Evolutionary conservation across 2,329 filamentous ascomycete genomes (phyloP).

Genomic region (Hymenoscyphus scutula): DNA sequence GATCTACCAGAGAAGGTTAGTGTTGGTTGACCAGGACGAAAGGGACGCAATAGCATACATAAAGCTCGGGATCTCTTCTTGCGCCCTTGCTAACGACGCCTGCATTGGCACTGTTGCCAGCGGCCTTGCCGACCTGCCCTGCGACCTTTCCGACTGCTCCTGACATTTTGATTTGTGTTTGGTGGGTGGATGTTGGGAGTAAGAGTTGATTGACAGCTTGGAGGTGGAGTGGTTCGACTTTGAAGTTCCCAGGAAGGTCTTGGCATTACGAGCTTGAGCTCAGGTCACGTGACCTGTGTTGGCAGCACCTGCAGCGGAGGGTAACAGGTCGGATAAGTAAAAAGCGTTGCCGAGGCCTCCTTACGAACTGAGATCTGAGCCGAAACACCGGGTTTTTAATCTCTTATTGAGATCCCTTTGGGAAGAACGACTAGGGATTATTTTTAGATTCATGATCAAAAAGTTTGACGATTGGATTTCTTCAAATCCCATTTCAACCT

Average conservation of each 20-base stretch:
- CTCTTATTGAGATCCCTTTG: too few relatives aligned
- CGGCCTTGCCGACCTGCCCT: constrained; percentile 36
- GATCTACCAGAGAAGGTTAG: constrained; percentile 55
- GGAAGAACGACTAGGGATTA: too few relatives aligned
- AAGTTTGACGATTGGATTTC: too few relatives aligned
- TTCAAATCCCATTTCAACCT: too few relatives aligned
- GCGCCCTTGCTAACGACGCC: constrained; percentile 57
- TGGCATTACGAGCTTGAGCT: not conserved
- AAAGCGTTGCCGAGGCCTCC: too few relatives aligned
- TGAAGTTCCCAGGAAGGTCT: constrained; percentile 12
- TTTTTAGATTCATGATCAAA: too few relatives aligned
- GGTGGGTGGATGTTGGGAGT: constrained; percentile 13
- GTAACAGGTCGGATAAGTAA: too few relatives aligned
- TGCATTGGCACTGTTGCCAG: constrained; percentile 40
- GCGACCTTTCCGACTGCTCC: constrained; percentile 35
- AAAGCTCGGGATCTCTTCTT: constrained; percentile 71
- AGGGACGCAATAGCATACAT: constrained; percentile 51
- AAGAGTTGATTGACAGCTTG: constrained; percentile 7
- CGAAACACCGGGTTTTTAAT: too few relatives aligned
- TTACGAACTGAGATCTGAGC: too few relatives aligned
- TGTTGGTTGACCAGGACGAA: constrained; percentile 8
- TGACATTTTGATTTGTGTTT: constrained; percentile 30
- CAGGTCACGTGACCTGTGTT: not conserved
- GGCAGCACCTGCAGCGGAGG: too few relatives aligned
- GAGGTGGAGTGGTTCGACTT: constrained; percentile 21